Percentiles rank a stretch among this genome's conserved stretches.
phyloP scores from a whole-genome alignment of 257 asterid genomes.

The Ophiorrhiza pumila region DNA sequence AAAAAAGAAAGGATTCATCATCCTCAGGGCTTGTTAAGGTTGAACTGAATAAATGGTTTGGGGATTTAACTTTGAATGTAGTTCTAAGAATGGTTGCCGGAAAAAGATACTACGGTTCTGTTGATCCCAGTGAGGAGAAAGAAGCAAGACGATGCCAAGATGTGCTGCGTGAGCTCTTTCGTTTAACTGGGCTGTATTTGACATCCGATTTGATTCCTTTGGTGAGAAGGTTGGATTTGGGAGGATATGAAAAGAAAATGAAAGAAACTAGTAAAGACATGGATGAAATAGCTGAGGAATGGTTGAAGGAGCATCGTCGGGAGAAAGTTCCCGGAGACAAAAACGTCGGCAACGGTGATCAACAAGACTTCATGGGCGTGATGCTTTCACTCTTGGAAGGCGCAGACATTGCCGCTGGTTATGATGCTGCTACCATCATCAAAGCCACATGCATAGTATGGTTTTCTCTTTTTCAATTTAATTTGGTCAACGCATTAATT shows the following conservation, averaged over 20 bases:
- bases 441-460: constrained; percentile 34
- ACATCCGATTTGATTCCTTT: constrained; percentile 26
- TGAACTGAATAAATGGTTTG: constrained; percentile 34
- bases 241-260: constrained; percentile 32
- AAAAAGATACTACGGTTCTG: constrained; percentile 12
- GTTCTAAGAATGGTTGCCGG: constrained; percentile 28
- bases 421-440: constrained; percentile 22
- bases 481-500: no score
- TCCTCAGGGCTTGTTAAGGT: constrained; percentile 10
- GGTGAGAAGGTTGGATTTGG: constrained; percentile 29
- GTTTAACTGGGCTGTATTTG: constrained; percentile 12
- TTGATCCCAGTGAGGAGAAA: background rate
- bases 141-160: constrained; percentile 21
- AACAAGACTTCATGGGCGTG: constrained; percentile 29
- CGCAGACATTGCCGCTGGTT: background rate
- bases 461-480: no score
- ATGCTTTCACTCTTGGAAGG: constrained; percentile 17
- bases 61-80: constrained; percentile 21
- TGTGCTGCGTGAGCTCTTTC: constrained; percentile 21
- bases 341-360: background rate
- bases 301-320: constrained; percentile 29
- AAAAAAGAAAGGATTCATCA: background rate
- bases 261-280: constrained; percentile 22
- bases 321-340: background rate
- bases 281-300: constrained; percentile 20